phyloP scores from a whole-genome alignment of 257 asterid species.

The Coffea canephora region DNA sequence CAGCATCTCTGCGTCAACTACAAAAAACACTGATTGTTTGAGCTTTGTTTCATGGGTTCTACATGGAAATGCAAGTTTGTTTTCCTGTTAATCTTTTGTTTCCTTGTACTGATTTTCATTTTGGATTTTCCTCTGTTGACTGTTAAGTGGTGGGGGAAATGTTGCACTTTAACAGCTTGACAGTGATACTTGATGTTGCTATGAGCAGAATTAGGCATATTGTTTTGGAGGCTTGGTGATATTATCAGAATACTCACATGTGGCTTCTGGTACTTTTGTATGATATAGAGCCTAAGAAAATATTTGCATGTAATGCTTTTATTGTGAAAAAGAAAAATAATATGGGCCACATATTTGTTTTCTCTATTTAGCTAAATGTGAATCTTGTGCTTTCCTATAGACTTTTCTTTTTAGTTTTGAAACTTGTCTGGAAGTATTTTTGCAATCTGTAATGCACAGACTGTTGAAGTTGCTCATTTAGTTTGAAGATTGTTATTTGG shows the following conservation, averaged over 20 bases:
- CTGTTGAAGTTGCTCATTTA: background rate
- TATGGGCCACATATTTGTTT: background rate
- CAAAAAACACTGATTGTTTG: background rate
- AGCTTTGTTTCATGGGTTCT: background rate
- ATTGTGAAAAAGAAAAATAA: background rate
- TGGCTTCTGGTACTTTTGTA: background rate
- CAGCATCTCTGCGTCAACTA: too few species aligned
- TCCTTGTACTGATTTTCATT: background rate
- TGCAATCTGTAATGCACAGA: background rate
- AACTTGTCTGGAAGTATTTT: background rate
- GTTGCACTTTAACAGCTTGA: background rate
- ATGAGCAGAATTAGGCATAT: too few species aligned
- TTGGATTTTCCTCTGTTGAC: background rate
- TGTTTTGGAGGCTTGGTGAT: background rate
- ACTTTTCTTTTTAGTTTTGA: background rate
- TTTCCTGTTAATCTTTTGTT: background rate
- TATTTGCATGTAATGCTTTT: background rate
- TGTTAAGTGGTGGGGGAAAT: background rate
- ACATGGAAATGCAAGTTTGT: conserved; percentile 1
- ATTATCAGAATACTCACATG: background rate
- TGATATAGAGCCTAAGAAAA: background rate
- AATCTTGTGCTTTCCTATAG: background rate
- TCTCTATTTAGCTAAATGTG: too few species aligned
- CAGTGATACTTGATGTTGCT: background rate
- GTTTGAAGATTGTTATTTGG: background rate